Percentiles rank a stretch among this genome's conserved stretches.
Conservation (phyloP, 352 stramenopile genomes). For the Nothophytophthora sp. region DNA sequence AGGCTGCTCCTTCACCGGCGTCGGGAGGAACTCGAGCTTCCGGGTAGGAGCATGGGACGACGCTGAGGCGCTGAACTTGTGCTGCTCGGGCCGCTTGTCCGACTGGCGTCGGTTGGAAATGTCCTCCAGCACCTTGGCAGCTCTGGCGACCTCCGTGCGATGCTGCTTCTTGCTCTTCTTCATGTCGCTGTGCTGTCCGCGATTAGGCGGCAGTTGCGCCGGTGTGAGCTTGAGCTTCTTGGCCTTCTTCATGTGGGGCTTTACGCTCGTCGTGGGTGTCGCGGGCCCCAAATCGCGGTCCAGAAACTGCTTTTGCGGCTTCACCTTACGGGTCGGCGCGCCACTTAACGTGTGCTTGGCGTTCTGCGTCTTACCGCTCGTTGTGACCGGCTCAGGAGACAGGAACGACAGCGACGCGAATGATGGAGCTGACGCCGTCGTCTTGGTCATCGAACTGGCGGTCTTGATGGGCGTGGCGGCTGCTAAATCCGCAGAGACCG, state of each 20-base stretch:
- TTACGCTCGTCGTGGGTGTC: slow-evolving; percentile 4
- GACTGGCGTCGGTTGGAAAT: slow-evolving; percentile 36
- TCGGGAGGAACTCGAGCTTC: slow-evolving; percentile 49
- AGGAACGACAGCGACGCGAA: slow-evolving; percentile 27
- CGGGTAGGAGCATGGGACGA: slow-evolving; percentile 27
- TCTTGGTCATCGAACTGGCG: not conserved
- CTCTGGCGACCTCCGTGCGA: slow-evolving; percentile 5
- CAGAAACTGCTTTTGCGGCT: slow-evolving; percentile 37
- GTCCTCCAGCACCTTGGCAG: slow-evolving; percentile 31
- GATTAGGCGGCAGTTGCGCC: not conserved
- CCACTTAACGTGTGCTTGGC: slow-evolving; percentile 44
- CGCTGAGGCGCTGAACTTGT: slow-evolving; percentile 1
- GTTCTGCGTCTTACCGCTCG: too few relatives aligned
- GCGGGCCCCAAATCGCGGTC: slow-evolving; percentile 16
- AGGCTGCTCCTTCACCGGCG: slow-evolving; percentile 27
- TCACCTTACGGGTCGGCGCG: slow-evolving; percentile 34
- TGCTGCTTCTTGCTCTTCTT: slow-evolving; percentile 14
- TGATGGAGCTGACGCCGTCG: too few relatives aligned
- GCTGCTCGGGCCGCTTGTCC: slow-evolving; percentile 6
- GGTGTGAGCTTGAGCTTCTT: slow-evolving; percentile 32
- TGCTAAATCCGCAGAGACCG: too few relatives aligned
- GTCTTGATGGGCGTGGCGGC: not conserved
- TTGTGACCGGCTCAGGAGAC: slow-evolving; percentile 12
- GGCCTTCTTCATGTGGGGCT: slow-evolving; percentile 7
- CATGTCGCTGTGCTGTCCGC: not conserved